A percentile compares a stretch with the other conserved stretches of the same genome.
Evolutionary conservation across 148 eudicot genomes (phyloP).

Genomic region (Amaranthus cruentus): DNA sequence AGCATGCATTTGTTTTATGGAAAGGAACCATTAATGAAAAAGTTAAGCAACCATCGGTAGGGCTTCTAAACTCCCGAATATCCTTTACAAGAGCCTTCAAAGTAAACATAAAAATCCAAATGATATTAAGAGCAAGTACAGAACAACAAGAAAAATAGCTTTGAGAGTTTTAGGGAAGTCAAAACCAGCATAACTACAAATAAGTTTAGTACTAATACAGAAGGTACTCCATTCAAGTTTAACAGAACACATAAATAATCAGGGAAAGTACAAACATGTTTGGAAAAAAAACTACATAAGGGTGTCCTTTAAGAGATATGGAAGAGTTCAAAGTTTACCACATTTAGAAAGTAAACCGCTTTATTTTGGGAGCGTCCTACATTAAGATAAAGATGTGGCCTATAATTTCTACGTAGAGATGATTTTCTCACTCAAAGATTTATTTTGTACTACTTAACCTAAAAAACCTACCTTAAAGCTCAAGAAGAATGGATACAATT

Average conservation of each 20-base stretch:
- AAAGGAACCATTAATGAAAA: neutral
- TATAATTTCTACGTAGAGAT: neutral
- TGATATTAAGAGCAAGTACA: neutral
- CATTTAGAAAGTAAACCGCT: neutral
- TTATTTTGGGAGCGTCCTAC: neutral
- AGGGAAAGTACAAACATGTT: too few species aligned
- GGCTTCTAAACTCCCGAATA: constrained; percentile 90
- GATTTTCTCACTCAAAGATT: neutral
- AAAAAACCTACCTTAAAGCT: too few species aligned
- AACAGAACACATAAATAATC: too few species aligned
- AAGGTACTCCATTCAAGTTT: neutral
- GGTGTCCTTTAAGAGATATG: too few species aligned
- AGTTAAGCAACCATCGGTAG: constrained; percentile 54
- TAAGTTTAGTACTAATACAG: neutral
- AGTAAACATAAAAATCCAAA: constrained; percentile 7
- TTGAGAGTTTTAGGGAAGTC: neutral
- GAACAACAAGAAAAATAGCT: neutral
- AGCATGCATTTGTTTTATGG: constrained; percentile 86
- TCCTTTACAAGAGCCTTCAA: constrained; percentile 80
- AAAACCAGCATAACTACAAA: neutral
- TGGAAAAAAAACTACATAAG: too few species aligned
- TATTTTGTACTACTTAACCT: too few species aligned
- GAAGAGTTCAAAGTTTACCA: neutral
- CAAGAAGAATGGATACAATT: neutral
- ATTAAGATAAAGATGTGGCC: neutral